These are phyloP conservation scores for Acanthamoeba lugdunensis DNA, from an alignment of 208 protist species.

Conservation along the genomic window DNA sequence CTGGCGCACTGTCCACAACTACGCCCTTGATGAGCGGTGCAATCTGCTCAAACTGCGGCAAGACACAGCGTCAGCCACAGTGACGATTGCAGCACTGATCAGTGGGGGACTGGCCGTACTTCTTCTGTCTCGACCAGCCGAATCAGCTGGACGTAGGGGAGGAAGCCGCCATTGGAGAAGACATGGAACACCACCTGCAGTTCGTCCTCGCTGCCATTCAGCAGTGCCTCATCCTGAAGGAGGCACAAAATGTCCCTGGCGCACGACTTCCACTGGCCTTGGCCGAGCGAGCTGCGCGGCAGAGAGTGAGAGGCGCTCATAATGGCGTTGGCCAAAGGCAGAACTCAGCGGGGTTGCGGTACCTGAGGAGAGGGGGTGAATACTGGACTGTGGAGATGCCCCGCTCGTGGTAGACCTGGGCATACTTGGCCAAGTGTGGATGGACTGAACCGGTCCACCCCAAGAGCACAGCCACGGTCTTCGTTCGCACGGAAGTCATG, in stretches of 20 bases:
- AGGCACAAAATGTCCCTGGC: not conserved
- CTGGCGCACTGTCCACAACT: not conserved
- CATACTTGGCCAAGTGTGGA: not conserved
- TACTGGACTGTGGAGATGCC: not conserved
- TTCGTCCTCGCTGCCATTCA: not conserved
- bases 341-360: not conserved
- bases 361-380: not conserved
- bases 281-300: not conserved
- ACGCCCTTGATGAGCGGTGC: not conserved
- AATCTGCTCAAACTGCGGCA: not conserved
- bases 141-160: not conserved
- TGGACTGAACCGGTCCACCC: not conserved
- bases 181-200: not conserved
- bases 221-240: not conserved
- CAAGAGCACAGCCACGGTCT: not conserved
- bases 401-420: not conserved
- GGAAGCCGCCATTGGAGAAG: conserved; percentile 27
- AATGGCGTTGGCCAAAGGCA: not conserved
- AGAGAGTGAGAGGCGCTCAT: not conserved
- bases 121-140: not conserved
- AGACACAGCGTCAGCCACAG: not conserved
- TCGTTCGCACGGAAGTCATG: not conserved
- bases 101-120: not conserved
- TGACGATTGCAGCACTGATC: too few relatives aligned
- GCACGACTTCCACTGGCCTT: not conserved